Evolutionary conservation across 495 filamentous ascomycete species (phyloP), one percentile per base, ranked within the genome.

Genomic region (Aspergillus ellipticus): DNA sequence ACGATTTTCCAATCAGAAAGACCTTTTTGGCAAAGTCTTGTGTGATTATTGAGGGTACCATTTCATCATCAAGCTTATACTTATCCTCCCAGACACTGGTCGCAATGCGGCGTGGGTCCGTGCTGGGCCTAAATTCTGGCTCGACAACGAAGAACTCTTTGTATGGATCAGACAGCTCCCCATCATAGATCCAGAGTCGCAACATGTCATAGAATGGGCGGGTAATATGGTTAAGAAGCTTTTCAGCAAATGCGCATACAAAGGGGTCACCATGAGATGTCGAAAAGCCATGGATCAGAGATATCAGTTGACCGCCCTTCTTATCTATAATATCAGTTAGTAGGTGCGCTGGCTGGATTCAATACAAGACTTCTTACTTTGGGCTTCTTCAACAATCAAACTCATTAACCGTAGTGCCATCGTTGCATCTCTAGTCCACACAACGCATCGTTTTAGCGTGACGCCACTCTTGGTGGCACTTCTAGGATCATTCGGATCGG

Each of bases 21-120:
- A 97, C 88, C 64, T 96, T 96, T 53, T 94, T 88, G 0, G 94
- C 90, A 72, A 97, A 97, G 28, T 96, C 89, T 49, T 85, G 80
- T 4, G 89, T 92, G 43, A 97, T 89, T 57, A 99, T 96, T 31
- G 85, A 90, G 6, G 95, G 95, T 17, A 96, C 85, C 87, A 97
- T 93, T 13, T 81, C 74, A 54, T 89, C 82, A 57, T 89, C 85
- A 41, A 97, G 76, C 65, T 88, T 87, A 76, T 97, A 99, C 65
- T 99, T 97, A 66, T 94, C 90, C 66, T 97, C 92, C 95, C 95
- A 99, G 13, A 97, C 95, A 51, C 89, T 95, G 17, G 88, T 89
- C 15, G 90, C 89, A 60, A 86, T 88, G 51, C 86, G 83, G 29
- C 76, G 75, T 28, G 78, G 79, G 53, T 82, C 80, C 43, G 75